Percentiles rank a stretch among this genome's conserved stretches.
Evolutionary conservation across 441 rosid species (phyloP).

Genomic region (Geranium incanum): DNA sequence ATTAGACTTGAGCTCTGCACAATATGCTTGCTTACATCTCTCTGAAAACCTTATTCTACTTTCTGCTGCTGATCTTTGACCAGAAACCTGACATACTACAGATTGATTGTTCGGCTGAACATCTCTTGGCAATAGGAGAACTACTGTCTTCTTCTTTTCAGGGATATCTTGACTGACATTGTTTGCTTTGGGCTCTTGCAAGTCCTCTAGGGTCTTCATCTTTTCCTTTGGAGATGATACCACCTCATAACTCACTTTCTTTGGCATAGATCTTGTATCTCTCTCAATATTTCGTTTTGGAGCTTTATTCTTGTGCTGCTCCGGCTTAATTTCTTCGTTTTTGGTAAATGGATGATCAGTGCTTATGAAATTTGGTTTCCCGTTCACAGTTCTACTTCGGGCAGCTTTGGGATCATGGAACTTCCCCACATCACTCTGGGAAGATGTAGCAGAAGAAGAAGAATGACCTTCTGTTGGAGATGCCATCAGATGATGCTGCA

Average conservation of each 20-base stretch:
- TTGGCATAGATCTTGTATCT: constrained; percentile 28
- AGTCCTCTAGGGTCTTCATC: constrained; percentile 32
- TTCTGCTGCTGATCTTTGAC: constrained; percentile 35
- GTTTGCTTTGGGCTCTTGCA: constrained; percentile 30
- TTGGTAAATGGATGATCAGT: constrained; percentile 29
- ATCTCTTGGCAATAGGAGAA: constrained; percentile 44
- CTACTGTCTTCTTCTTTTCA: constrained; percentile 34
- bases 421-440: constrained; percentile 27
- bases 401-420: constrained; percentile 26
- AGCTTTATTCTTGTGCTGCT: constrained; percentile 30
- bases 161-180: constrained; percentile 28
- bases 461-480: constrained; percentile 32
- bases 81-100: constrained; percentile 30
- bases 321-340: constrained; percentile 28
- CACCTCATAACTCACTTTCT: constrained; percentile 29
- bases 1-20: constrained; percentile 23
- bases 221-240: constrained; percentile 28
- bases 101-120: constrained; percentile 28
- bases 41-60: constrained; percentile 35
- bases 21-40: constrained; percentile 26
- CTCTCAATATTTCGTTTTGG: constrained; percentile 25
- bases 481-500: constrained; percentile 45
- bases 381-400: constrained; percentile 19
- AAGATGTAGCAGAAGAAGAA: constrained; percentile 22
- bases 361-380: constrained; percentile 22